Conservation (phyloP, 1,284 basidiomycete species). For the Cronartium quercuum region DNA sequence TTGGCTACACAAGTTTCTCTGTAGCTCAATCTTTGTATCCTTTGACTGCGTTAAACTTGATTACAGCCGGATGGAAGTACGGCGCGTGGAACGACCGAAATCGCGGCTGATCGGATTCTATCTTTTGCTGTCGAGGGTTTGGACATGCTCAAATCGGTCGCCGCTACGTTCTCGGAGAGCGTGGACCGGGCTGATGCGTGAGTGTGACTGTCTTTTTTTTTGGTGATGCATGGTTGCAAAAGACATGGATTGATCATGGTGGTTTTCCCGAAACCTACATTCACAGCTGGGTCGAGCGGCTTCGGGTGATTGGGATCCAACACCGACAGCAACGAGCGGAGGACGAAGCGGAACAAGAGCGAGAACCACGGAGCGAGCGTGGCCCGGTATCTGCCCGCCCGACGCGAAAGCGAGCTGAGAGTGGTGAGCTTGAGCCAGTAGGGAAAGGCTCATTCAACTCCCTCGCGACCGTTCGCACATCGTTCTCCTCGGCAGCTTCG, state of each 20-base stretch:
- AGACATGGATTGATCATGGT: no score
- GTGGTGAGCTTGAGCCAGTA: neutral
- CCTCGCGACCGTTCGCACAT: neutral
- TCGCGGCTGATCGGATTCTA: conserved; percentile 72
- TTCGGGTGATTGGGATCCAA: conserved; percentile 32
- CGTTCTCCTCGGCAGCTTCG: neutral
- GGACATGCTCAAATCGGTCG: conserved; percentile 82
- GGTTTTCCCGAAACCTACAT: no score
- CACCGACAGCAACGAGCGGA: conserved; percentile 14
- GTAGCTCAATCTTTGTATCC: conserved; percentile 41
- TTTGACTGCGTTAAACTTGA: conserved; percentile 25
- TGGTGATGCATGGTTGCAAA: neutral
- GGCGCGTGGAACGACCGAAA: conserved; percentile 54
- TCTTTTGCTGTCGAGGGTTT: conserved; percentile 80
- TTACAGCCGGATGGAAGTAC: conserved; percentile 9
- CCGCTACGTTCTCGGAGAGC: conserved; percentile 75
- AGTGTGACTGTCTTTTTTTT: conserved; percentile 51
- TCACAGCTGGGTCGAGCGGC: conserved; percentile 23
- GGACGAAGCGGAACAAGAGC: neutral
- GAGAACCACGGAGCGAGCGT: neutral
- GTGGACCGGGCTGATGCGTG: conserved; percentile 79
- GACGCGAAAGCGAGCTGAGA: neutral
- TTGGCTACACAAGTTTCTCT: conserved; percentile 13
- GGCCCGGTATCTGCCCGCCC: neutral
- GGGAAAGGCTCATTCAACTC: neutral